Evolutionary conservation across 176 grass and related monocot species (phyloP).

Genomic region (Oryza meyeriana): DNA sequence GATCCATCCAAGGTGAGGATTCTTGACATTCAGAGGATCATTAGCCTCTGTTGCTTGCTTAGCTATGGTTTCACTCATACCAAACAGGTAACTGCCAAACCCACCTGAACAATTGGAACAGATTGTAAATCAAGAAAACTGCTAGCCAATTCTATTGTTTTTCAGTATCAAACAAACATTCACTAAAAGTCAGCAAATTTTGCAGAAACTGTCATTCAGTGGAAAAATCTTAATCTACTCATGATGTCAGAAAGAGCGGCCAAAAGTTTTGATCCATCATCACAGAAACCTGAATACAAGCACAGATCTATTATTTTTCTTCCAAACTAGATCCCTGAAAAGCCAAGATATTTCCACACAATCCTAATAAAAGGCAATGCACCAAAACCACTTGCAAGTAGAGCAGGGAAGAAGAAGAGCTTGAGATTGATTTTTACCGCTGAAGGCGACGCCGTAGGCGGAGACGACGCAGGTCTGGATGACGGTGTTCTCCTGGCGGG

Average conservation of each 20-base stretch:
- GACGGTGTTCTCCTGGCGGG: constrained; percentile 79
- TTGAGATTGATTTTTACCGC: constrained; percentile 35
- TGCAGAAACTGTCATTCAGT: not conserved
- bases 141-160: not conserved
- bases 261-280: not conserved
- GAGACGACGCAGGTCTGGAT: constrained; percentile 80
- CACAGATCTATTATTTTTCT: not conserved
- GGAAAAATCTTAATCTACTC: not conserved
- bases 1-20: constrained; percentile 51
- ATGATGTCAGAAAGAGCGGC: not conserved
- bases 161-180: not conserved
- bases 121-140: not conserved
- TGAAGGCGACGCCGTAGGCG: constrained; percentile 58
- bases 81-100: constrained; percentile 53
- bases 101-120: constrained; percentile 36
- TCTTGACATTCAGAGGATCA: constrained; percentile 43
- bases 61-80: constrained; percentile 44
- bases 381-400: not conserved
- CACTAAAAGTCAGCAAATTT: not conserved
- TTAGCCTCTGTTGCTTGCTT: constrained; percentile 49
- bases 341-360: not conserved
- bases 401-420: too few species aligned
- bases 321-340: not conserved
- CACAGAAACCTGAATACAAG: not conserved
- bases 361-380: not conserved